These are phyloP conservation scores for Licmophora abbreviata DNA, from an alignment of 108 stramenopile genomes.

Conservation along the genomic window DNA sequence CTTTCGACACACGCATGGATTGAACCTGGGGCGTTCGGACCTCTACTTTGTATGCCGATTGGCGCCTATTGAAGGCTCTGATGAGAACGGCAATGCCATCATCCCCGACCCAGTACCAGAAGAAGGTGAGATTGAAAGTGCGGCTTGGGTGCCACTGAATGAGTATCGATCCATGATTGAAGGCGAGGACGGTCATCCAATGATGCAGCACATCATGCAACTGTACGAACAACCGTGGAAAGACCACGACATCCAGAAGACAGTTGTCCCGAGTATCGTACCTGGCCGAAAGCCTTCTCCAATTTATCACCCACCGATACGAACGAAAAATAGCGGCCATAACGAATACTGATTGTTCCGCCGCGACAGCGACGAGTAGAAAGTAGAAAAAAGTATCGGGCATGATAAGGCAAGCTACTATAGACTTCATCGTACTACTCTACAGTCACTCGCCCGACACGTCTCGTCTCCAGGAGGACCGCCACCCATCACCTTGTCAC, in stretches of 20 bases:
- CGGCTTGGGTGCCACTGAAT: constrained; percentile 52
- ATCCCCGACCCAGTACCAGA: constrained; percentile 51
- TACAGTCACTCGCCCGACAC: too few relatives aligned
- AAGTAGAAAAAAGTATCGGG: too few relatives aligned
- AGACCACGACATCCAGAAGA: constrained; percentile 41
- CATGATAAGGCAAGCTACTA: too few relatives aligned
- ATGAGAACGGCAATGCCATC: constrained; percentile 29
- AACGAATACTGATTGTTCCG: too few relatives aligned
- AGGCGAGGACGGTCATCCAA: constrained; percentile 57
- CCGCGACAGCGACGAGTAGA: too few relatives aligned
- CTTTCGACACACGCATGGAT: constrained; percentile 76
- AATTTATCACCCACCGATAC: constrained; percentile 36
- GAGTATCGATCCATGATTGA: constrained; percentile 61
- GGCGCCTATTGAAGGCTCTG: constrained; percentile 43
- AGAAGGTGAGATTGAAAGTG: constrained; percentile 58
- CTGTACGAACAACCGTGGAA: constrained; percentile 23
- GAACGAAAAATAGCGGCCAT: too few relatives aligned
- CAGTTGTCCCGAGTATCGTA: constrained; percentile 52
- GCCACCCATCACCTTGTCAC: neutral
- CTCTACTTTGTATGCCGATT: constrained; percentile 73
- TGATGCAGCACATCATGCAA: constrained; percentile 59
- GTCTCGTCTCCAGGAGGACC: neutral
- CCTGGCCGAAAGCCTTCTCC: constrained; percentile 61
- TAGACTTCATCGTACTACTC: too few relatives aligned
- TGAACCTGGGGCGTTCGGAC: constrained; percentile 64